Evolutionary conservation across 163 green algal genomes (phyloP).

Genomic region (Chloroidium sp.): DNA sequence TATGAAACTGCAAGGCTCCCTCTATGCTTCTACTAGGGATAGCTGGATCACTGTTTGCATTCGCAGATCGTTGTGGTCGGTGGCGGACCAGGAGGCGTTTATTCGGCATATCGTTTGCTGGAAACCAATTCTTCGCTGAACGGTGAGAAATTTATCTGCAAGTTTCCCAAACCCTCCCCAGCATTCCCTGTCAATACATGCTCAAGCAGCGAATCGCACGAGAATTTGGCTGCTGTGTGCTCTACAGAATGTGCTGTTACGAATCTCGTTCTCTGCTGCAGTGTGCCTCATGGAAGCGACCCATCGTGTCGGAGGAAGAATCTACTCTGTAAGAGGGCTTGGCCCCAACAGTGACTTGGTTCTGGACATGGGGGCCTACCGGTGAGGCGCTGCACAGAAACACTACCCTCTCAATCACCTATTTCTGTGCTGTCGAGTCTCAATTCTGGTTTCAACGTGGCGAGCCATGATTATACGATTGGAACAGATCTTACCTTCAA

Average conservation of each 20-base stretch:
- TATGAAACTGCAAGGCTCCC: no score
- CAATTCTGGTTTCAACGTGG: neutral
- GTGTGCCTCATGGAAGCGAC: constrained; percentile 11
- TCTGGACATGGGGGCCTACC: constrained; percentile 16
- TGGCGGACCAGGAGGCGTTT: constrained; percentile 2
- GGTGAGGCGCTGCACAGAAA: no score
- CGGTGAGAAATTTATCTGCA: neutral
- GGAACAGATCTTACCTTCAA: neutral
- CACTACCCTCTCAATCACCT: neutral
- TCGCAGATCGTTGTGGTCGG: neutral
- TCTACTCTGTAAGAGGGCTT: constrained; percentile 10
- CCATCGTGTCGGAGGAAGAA: constrained; percentile 13
- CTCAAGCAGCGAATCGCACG: no score
- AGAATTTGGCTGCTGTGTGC: no score
- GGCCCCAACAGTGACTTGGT: constrained; percentile 11
- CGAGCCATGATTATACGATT: neutral
- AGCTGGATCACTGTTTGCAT: neutral
- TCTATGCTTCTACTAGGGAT: no score
- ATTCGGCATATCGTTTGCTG: constrained; percentile 5
- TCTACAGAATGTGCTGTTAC: no score
- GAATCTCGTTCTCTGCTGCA: neutral
- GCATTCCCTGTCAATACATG: no score
- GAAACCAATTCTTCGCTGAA: constrained; percentile 8
- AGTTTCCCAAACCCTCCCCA: no score
- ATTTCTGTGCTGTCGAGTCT: neutral